Base-by-base conservation (phyloP, 1,139 yeast genomes). In the Hanseniaspora gamundiae region DNA sequence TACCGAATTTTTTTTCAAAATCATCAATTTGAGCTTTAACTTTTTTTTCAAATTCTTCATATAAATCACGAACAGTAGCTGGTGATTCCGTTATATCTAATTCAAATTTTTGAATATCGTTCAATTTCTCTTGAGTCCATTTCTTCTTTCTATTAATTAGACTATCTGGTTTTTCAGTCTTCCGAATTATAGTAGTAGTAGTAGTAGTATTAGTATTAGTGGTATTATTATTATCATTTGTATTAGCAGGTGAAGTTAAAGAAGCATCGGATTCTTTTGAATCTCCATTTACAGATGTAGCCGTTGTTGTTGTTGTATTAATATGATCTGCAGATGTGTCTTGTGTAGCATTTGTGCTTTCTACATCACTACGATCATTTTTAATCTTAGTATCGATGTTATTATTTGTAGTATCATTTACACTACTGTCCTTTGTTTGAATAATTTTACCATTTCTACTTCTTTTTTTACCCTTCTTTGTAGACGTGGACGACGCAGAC, bases 1-100 rank as follows among this genome's bases (percentile, higher is more conserved):
- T 53, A 8, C 57, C 57, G 41, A 45, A 51, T 16, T 40, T 45
- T 39, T 45, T 47, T 40, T 53, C 55, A 35, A 52, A 51, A 20
- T 50, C 50, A 35, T 48, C 38, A n/a, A 53, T 47, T 40, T 53
- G 55, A 21, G 45, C 38, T 31, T 47, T 44, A 28, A 52, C 35
- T 38, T 45, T 45, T 13, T 44, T 46, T 27, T 51, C 51, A 41
- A 47, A 51, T 44, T 53, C 56, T 11, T 44, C 46, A 40, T 52
- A 52, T 28, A 53, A 42, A 24, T 52, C 55, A 14, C 44, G 38
- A 22, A 53, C 52, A 11, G 46, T 44, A 17, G 44, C 47, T 22
- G 57, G 56, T 20, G 44, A 45, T 26, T 50, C 52, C 11, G 44
- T 44, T 51, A 53, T 51, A 14, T 46, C 39, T 21, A 53, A 46